Percentiles rank a stretch among this genome's conserved stretches.
Conservation (phyloP, 805 yeast genomes). For the Starmerella potacharoeniae region DNA sequence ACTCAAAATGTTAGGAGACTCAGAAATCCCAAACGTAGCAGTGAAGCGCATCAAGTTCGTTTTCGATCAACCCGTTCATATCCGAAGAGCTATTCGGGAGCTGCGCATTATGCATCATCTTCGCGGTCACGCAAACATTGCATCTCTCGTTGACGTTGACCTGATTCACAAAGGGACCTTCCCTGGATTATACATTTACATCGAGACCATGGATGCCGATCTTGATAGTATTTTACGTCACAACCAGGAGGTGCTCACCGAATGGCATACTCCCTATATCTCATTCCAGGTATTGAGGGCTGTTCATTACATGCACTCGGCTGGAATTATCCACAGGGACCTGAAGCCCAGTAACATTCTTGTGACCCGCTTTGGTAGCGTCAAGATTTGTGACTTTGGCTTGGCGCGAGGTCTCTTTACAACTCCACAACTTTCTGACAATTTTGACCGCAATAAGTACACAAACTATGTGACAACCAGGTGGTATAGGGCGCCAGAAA, state of each 20-base stretch:
- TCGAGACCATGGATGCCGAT: slow-evolving; percentile 75
- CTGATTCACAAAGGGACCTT: slow-evolving; percentile 52
- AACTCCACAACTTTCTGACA: slow-evolving; percentile 20
- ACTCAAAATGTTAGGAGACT: neutral
- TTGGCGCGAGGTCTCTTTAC: slow-evolving; percentile 61
- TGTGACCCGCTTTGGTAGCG: slow-evolving; percentile 57
- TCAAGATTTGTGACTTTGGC: slow-evolving; percentile 91
- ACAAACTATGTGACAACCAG: slow-evolving; percentile 74
- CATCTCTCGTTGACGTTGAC: slow-evolving; percentile 63
- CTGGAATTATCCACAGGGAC: slow-evolving; percentile 86
- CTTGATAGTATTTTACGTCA: slow-evolving; percentile 55
- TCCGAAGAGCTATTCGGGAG: slow-evolving; percentile 76
- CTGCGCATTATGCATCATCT: slow-evolving; percentile 68
- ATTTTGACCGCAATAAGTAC: slow-evolving; percentile 25
- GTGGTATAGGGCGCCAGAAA: slow-evolving; percentile 93
- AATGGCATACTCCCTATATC: slow-evolving; percentile 66
- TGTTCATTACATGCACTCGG: slow-evolving; percentile 77
- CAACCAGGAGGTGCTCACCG: slow-evolving; percentile 61
- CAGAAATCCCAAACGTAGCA: slow-evolving; percentile 32
- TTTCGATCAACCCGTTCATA: slow-evolving; percentile 51
- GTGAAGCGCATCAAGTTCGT: slow-evolving; percentile 71
- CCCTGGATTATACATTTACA: slow-evolving; percentile 82
- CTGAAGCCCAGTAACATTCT: slow-evolving; percentile 84
- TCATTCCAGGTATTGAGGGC: slow-evolving; percentile 79
- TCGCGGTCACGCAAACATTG: slow-evolving; percentile 76